Evolutionary conservation across 805 yeast species (phyloP), one percentile per base, ranked within the genome.

Genomic region (Wickerhamiella azymoides): DNA sequence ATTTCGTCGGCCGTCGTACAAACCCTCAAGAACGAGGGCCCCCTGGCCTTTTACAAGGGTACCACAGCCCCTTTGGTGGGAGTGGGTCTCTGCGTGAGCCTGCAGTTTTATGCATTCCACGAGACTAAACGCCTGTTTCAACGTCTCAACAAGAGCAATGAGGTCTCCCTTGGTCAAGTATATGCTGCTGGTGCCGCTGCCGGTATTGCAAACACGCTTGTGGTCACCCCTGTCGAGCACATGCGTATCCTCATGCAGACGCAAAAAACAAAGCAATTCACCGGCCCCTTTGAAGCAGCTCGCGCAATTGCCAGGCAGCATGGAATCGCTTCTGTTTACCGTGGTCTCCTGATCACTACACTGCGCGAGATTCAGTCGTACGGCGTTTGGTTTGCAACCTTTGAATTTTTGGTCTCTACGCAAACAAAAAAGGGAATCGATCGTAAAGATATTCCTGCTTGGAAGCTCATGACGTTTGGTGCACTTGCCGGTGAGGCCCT

Each of bases 351-450:
- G 3, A 70, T 79, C 47, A 79, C 84, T 0, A 53, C 74, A 1
- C 38, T 73, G 10, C 64, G 84, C 48, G 84, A 79, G 54, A 62
- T 71, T n/a, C 84, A 79, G 58, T 83, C 84, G 0, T 79, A 80
- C 55, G 86, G 86, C 6, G 74, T 77, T 13, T 79, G 86, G 86
- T 79, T 79, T 53, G 61, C 77, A 48, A 67, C 83, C 1, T 79
- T 76, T 56, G 86, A 79, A 57, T 66, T 62, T 39, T 61, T 79
- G 46, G 73, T 79, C 55, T 45, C 53, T 24, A 49, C 52, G 2
- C 58, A 54, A 21, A 49, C 53, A 3, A 25, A 40, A 3, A 21
- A 26, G 11, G 54, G 53, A 14, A 26, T 49, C 16, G 38, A 64
- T 16, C 61, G 84, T 49, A 60, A 66, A 21, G 70, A 74, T 13